Evolutionary conservation across 2,329 filamentous ascomycete species (phyloP), one percentile per base, ranked within the genome.

Genomic region (Venturia asperata): DNA sequence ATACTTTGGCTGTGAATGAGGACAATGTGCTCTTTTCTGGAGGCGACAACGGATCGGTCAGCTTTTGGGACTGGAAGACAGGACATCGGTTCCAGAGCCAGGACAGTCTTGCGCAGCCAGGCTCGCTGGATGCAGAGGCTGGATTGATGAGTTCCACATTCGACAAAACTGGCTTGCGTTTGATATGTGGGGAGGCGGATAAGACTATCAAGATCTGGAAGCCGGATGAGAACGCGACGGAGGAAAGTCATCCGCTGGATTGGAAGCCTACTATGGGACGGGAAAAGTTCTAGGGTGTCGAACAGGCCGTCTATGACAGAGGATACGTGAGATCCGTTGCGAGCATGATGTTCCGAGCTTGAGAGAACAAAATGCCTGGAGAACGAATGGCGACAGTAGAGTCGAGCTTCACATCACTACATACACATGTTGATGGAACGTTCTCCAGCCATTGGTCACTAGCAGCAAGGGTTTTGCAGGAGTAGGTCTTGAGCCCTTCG

Each of bases 131-230:
- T 71, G 94, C 94, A 6, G 94, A 99, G 77, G 88, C 91, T 6
- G 95, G 95, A 64, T 86, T 99, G 70, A 96, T 99, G 88, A 91
- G 89, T 73, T 92, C 90, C 17, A 96, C 88, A 0, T 99, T 96
- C 73, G 94, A 99, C 73, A 85, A 84, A 67, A 96, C 92, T 0
- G 94, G 94, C 0, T 74, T 97, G 72, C 85, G 94, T 70, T 80
- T 99, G 70, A 96, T 99, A 68, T 92, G 90, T 24, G 95, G 95
- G 58, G 94, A 99, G 78, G 91, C 92, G 6, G 94, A 99, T 75
- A 99, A 99, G 83, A 96, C 92, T 0, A 87, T 97, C 76, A 97
- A 99, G 83, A 86, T 99, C 66, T 99, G 94, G 94, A 95, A 92
- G 76, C 89, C 88, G 70, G 94, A 99, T 74, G 91, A 95, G 60